Evolutionary conservation across 2,329 filamentous ascomycete species (phyloP), one percentile per base, ranked within the genome.

Genomic region (Orbilia blumenaviensis): DNA sequence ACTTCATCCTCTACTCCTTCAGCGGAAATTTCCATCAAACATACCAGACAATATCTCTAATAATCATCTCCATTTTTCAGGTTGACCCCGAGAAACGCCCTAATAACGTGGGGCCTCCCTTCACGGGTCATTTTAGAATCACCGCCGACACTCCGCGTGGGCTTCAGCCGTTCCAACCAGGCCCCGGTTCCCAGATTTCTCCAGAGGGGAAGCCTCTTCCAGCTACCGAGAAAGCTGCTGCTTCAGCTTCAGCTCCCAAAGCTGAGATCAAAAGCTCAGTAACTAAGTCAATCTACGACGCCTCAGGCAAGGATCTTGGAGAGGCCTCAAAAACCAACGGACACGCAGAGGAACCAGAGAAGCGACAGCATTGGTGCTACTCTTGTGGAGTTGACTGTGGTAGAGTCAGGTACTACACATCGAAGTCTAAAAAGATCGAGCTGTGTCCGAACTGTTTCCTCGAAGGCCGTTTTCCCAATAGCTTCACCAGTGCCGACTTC

Each of bases 61-160:
- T 18, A 38, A 38, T 8, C 29, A 84, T 79, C 80, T 64, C 61
- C 23, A 16, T 27, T 34, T 16, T 75, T 21, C 78, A 98, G 94
- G 94, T 99, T 81, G 95, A 99, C 84, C 92, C 94, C 29, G 94
- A 97, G 82, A 94, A 95, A 79, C 89, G 95, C 72, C 95, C 95
- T 8, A 97, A 95, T 1, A 95, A 94, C 82, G 94, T 98, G 79
- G 94, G 94, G 0, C 94, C 95, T 2, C 95, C 95, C 5, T 98
- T 97, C 81, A 99, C 95, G 2, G 95, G 95, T 41, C 95, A 99
- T 83, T 99, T 99, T 87, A 91, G 93, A 82, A 90, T 98, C 77
- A 94, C 94, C 68, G 95, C 93, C 81, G 95, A 99, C 82, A 99
- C 95, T 0, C 95, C 95, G 63, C 90, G 95, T 73, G 95, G 95